Evolutionary conservation across 306 rosid species (phyloP).

Genomic region (Dalbergia cochinchinensis): DNA sequence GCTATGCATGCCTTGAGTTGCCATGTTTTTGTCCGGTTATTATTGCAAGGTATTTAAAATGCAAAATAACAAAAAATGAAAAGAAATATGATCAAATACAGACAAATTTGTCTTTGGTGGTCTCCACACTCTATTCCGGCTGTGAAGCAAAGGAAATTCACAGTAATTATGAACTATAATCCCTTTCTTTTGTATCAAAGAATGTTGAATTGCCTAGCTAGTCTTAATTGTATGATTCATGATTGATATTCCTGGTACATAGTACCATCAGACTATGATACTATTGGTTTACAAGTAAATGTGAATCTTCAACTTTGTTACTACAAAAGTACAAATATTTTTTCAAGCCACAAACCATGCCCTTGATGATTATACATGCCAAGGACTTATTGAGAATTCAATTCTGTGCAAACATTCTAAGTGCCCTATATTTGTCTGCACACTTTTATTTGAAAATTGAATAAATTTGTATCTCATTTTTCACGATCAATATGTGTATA

Average conservation of each 20-base stretch:
- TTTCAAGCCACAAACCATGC: constrained; percentile 28
- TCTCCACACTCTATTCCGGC: constrained; percentile 28
- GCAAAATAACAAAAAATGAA: constrained; percentile 1
- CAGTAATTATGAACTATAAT: background rate
- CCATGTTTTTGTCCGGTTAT: constrained; percentile 40
- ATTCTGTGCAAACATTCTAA: constrained; percentile 23
- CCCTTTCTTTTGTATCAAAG: background rate
- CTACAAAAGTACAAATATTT: constrained; percentile 23
- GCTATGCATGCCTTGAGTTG: constrained; percentile 37
- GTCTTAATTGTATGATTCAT: background rate
- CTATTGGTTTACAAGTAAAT: constrained; percentile 1
- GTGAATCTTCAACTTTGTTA: constrained; percentile 19
- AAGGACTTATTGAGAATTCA: constrained; percentile 39
- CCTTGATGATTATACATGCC: constrained; percentile 11
- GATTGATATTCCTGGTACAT: background rate
- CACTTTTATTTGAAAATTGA: constrained; percentile 35
- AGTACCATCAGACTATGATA: background rate
- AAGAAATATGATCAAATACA: constrained; percentile 3
- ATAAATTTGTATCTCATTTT: constrained; percentile 31
- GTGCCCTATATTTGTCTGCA: constrained; percentile 16
- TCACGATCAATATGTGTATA: constrained; percentile 17
- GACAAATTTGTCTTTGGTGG: constrained; percentile 42
- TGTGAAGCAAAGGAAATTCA: constrained; percentile 25
- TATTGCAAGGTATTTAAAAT: constrained; percentile 27
- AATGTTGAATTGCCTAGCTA: background rate